These are phyloP conservation scores for Toxoplasma gondii DNA, from an alignment of 169 alveolate species.

Conservation along the genomic window DNA sequence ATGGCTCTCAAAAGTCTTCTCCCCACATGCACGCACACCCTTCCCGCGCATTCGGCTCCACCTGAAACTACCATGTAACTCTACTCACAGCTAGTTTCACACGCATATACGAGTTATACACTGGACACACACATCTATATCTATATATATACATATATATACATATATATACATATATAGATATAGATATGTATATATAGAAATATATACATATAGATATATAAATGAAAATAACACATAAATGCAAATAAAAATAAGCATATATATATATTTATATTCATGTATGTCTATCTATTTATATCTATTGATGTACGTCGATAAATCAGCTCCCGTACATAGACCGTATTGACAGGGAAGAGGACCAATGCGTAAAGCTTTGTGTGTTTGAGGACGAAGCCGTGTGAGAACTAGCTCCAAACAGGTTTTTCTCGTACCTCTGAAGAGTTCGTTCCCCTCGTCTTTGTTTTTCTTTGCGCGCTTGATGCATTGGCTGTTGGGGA, in stretches of 20 bases:
- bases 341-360: background rate
- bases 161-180: background rate
- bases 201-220: too few relatives aligned
- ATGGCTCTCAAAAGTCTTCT: too few relatives aligned
- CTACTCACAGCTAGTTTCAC: too few relatives aligned
- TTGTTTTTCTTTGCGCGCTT: slow-evolving; percentile 33
- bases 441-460: slow-evolving; percentile 30
- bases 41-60: too few relatives aligned
- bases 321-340: background rate
- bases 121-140: too few relatives aligned
- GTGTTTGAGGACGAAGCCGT: background rate
- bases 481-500: slow-evolving; percentile 28
- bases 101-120: too few relatives aligned
- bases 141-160: background rate
- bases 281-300: background rate
- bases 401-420: background rate
- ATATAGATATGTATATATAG: background rate
- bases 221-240: background rate
- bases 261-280: background rate
- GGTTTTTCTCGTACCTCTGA: slow-evolving; percentile 1
- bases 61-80: too few relatives aligned
- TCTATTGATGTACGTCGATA: background rate
- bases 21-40: too few relatives aligned
- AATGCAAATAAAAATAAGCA: background rate
- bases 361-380: background rate